Conservation (phyloP, 2,329 filamentous ascomycete species). For the Zarea fungicola region DNA sequence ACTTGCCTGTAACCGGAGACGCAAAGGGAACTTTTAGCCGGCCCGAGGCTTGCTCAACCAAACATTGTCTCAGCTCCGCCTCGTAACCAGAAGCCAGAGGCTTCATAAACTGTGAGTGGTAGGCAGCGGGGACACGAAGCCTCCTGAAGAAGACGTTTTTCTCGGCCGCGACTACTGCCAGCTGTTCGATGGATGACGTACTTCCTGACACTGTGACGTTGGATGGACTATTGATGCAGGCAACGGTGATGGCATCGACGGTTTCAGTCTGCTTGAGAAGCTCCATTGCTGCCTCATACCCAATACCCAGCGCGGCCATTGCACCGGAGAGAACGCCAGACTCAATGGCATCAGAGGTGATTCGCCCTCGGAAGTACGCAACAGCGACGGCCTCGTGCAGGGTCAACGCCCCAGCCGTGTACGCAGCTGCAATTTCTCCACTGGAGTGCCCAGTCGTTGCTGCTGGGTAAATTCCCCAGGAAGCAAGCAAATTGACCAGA, state of each 20-base stretch:
- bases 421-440: constrained; percentile 32
- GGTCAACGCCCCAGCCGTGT: constrained; percentile 10
- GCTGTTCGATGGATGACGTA: neutral
- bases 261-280: too few relatives aligned
- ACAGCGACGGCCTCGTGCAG: constrained; percentile 21
- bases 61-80: neutral
- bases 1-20: neutral
- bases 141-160: neutral
- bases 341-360: constrained; percentile 19
- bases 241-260: too few relatives aligned
- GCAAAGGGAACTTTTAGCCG: neutral
- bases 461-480: constrained; percentile 20
- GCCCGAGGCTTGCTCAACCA: neutral
- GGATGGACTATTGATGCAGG: neutral
- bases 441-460: constrained; percentile 29
- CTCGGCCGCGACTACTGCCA: neutral
- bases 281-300: neutral
- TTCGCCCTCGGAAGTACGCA: constrained; percentile 20
- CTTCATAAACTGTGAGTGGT: neutral
- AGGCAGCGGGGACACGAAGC: neutral
- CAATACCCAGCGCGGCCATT: neutral
- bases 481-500: constrained; percentile 27
- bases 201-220: neutral
- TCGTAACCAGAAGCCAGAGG: neutral
- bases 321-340: constrained; percentile 18